Percentiles rank a stretch among this genome's conserved stretches.
These are phyloP conservation scores for Striga asiatica DNA, from an alignment of 257 asterid genomes.

Conservation along the genomic window DNA sequence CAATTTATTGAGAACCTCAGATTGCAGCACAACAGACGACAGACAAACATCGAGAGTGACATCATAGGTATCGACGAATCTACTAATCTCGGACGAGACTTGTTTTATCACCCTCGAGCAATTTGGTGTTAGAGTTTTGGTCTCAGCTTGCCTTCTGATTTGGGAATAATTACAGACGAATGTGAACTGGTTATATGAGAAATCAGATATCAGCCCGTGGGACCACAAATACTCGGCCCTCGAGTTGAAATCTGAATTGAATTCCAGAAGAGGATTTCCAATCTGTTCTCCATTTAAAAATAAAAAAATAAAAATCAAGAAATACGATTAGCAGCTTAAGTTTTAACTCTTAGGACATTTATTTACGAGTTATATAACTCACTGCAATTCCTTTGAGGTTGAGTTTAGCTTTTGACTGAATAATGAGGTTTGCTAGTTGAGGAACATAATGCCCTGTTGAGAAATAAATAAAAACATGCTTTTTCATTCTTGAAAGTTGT, in stretches of 20 bases:
- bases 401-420: conserved; percentile 33
- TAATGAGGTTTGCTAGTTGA: conserved; percentile 34
- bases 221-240: conserved; percentile 61
- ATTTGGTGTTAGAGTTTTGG: conserved; percentile 22
- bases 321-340: background rate
- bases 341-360: background rate
- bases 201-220: conserved; percentile 79
- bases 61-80: conserved; percentile 40
- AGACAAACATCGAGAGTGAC: conserved; percentile 71
- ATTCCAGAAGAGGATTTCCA: conserved; percentile 73
- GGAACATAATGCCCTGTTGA: conserved; percentile 47
- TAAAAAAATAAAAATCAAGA: background rate
- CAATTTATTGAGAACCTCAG: conserved; percentile 35
- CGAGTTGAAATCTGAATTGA: conserved; percentile 51
- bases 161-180: conserved; percentile 49
- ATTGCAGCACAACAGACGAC: conserved; percentile 42
- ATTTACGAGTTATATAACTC: conserved; percentile 14
- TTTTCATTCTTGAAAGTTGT: too few relatives aligned
- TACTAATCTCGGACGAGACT: conserved; percentile 29
- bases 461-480: conserved; percentile 4
- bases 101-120: conserved; percentile 24
- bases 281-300: conserved; percentile 30
- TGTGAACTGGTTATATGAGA: conserved; percentile 26
- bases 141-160: conserved; percentile 27
- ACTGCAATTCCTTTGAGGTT: conserved; percentile 53